These are phyloP conservation scores for Solanum hybrid DNA, from an alignment of 305 asterid species.

Conservation along the genomic window DNA sequence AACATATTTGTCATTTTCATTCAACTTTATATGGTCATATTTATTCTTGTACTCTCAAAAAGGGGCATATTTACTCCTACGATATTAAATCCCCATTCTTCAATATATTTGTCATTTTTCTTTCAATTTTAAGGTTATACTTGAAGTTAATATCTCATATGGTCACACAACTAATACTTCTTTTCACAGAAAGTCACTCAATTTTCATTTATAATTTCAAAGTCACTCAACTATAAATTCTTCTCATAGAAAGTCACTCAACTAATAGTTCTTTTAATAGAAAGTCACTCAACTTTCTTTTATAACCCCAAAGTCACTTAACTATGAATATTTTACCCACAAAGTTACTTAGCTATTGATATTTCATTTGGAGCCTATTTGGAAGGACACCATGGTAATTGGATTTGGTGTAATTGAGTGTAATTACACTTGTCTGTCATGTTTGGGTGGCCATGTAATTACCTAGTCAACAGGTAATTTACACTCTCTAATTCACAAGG, in stretches of 20 bases:
- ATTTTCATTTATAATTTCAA: too few species aligned
- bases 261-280: too few species aligned
- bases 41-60: background rate
- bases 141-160: background rate
- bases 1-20: background rate
- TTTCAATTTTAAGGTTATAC: too few species aligned
- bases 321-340: background rate
- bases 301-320: background rate
- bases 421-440: too few species aligned
- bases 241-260: background rate
- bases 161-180: background rate
- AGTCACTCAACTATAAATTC: background rate
- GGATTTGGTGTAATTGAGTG: too few species aligned
- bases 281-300: background rate
- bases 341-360: background rate
- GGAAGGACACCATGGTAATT: too few species aligned
- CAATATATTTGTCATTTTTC: background rate
- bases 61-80: background rate
- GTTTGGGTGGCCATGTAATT: too few species aligned
- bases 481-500: too few species aligned
- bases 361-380: too few species aligned
- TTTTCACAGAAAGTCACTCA: background rate
- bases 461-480: too few species aligned
- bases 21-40: background rate
- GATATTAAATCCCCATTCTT: background rate